Evolutionary conservation across 805 yeast species (phyloP).

Genomic region (Myxozyma neotropica): DNA sequence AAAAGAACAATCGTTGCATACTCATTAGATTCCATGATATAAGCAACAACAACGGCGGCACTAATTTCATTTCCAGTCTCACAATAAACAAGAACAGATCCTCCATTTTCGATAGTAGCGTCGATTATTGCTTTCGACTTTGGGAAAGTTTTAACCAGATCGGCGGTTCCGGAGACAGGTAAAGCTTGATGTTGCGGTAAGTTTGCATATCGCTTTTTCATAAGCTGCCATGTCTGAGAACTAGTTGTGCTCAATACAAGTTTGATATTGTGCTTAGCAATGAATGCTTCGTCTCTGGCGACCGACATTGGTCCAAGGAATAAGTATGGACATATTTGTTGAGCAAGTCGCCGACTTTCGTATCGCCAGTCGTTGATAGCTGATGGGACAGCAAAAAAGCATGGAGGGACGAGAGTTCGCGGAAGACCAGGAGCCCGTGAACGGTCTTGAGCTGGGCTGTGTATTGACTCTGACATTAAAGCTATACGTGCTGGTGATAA

Average conservation of each 20-base stretch:
- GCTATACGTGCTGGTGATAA: background rate
- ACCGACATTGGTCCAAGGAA: conserved; percentile 54
- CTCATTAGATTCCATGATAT: conserved; percentile 36
- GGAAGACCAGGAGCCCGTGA: conserved; percentile 24
- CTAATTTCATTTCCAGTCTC: conserved; percentile 43
- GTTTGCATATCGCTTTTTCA: conserved; percentile 10
- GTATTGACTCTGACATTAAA: background rate
- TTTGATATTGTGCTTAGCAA: conserved; percentile 46
- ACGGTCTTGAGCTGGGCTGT: conserved; percentile 21
- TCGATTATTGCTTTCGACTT: conserved; percentile 17
- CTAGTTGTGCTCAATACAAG: conserved; percentile 16
- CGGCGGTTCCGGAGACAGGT: conserved; percentile 9
- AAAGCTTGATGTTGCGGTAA: conserved; percentile 7
- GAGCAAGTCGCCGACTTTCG: conserved; percentile 46
- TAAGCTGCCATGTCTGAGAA: conserved; percentile 22
- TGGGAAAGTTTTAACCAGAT: conserved; percentile 23
- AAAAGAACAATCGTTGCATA: conserved; percentile 8
- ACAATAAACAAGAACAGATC: conserved; percentile 38
- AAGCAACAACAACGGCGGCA: conserved; percentile 42
- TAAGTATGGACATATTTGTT: conserved; percentile 46
- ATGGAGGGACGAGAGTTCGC: conserved; percentile 38
- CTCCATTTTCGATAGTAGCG: conserved; percentile 1
- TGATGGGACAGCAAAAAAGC: conserved; percentile 37
- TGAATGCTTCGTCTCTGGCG: conserved; percentile 46
- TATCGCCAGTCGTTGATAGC: conserved; percentile 41